Conservation (phyloP, 345 rosid species). For the Erucastrum elatum region DNA sequence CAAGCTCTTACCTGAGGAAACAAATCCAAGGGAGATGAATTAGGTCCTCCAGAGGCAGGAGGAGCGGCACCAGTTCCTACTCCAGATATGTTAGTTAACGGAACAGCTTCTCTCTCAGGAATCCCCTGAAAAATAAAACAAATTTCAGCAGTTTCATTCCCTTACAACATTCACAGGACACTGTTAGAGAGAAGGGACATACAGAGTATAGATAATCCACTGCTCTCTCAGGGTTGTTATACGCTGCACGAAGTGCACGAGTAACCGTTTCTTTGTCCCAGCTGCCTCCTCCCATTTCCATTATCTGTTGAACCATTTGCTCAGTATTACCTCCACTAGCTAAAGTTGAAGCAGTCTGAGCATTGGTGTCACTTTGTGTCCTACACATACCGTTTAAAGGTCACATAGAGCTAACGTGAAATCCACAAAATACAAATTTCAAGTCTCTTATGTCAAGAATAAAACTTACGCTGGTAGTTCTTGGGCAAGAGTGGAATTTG, state of each 20-base stretch:
- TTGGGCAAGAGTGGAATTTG: conserved; percentile 41
- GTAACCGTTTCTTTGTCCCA: conserved; percentile 97
- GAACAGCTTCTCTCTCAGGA: conserved; percentile 69
- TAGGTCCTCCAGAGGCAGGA: conserved; percentile 60
- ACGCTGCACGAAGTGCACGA: conserved; percentile 96
- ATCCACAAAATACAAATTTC: neutral
- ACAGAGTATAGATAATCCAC: conserved; percentile 95
- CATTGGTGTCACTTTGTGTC: conserved; percentile 57
- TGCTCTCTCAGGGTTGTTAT: conserved; percentile 98
- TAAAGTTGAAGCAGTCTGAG: conserved; percentile 86
- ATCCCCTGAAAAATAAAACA: conserved; percentile 64
- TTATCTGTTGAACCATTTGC: conserved; percentile 75
- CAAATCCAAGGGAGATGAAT: conserved; percentile 85
- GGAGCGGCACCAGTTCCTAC: conserved; percentile 52
- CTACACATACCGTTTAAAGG: conserved; percentile 45
- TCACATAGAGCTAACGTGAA: neutral
- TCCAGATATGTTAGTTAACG: conserved; percentile 50
- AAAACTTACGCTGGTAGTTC: conserved; percentile 53
- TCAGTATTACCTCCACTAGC: conserved; percentile 76
- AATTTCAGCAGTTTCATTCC: conserved; percentile 18
- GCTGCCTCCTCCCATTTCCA: conserved; percentile 96
- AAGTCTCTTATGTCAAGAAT: conserved; percentile 4
- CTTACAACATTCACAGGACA: neutral
- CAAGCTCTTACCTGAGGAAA: conserved; percentile 70
- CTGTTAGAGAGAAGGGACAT: conserved; percentile 28